Base-by-base conservation (phyloP, 257 asterid species). In the Lycium barbarum region DNA sequence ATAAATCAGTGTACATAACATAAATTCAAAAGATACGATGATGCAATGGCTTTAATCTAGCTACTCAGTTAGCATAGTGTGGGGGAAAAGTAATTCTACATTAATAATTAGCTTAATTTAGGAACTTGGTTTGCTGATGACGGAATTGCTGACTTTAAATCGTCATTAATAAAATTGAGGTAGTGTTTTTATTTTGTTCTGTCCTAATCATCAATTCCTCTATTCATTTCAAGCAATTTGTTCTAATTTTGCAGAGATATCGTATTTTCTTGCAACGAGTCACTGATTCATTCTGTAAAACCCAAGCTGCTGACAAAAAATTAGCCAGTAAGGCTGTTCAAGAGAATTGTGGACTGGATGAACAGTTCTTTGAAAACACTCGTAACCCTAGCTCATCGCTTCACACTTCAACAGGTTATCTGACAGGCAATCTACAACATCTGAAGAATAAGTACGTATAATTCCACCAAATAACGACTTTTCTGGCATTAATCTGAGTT, bases 211-310 rank as follows among this genome's bases (percentile, higher is more conserved):
- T 58, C 11, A 58, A 58, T 58, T 55, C 22, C 18, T 58, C 33
- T 58, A 43, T 71, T 71, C 9, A 43, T 71, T 40, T 45, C 55
- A 71, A 71, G 55, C 36, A 43, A 9, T n/a, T 79, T 81, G 38
- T n/a, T 49, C 40, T n/a, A 26, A 81, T 7, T 59, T 59, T 81
- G 73, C 73, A 81, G 84, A 81, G 38, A 65, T 81, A 81, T 81
- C 70, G 58, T 36, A 59, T 18, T 17, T 81, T 40, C 72, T 59
- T 81, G 54, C 54, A 6, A 45, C 35, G 40, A 81, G 73, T n/a
- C 20, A 38, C 58, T 58, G 73, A 81, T 61, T 36, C 84, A 61
- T 38, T 58, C 73, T 15, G 38, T 51, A 81, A 11, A 22, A 62
- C n/a, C 10, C 35, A 58, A 62, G 40, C 55, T 40, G n/a, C 84